Base-by-base conservation (phyloP, 1,139 yeast species). In the Debaryomycetaceae sp. region DNA sequence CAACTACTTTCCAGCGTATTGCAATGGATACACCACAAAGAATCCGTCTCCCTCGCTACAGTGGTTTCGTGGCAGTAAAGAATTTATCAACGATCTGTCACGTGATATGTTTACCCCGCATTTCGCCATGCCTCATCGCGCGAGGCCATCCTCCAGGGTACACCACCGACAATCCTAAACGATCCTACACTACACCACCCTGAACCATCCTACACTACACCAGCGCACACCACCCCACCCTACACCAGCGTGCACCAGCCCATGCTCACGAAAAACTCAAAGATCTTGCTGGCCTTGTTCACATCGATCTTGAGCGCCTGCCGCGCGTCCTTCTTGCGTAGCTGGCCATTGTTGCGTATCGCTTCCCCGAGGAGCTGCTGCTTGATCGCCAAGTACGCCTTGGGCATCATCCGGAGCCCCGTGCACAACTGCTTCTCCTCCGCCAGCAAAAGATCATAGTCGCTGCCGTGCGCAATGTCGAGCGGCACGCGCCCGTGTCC, bases 311-410 rank as follows among this genome's bases (percentile, higher is more conserved):
- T 82, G 34, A 85, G 57, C 34, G 86, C 59, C 37, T 79, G 95
- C 41, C 87, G 68, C 6, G 94, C 92, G 26, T 81, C 79, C 46
- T 82, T 79, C 55, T 81, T 79, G 57, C 82, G 82, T 45, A 90
- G 55, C 4, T 69, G 56, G 6, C 97, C 97, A 27, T 93, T 93
- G 26, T 82, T 78, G 39, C 83, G 75, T 23, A 87, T 62, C 18
- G 93, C 74, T 48, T 87, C 96, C 42, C 92, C 73, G 64, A 90
- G 85, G 33, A 90, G 56, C n/a, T 86, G 77, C 49, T 85, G 94
- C 49, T 90, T 90, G 39, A 90, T 83, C 3, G 94, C 95, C 38
- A 92, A 60, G 47, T 87, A 90, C 2, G 97, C 95, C 49, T 90
- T 90, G 10, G 99, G 98, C 36, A 81, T 57, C 10, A 92, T 78